Evolutionary conservation across 2,329 filamentous ascomycete genomes (phyloP), one percentile per base, ranked within the genome.

Genomic region (Thermothelomyces thermophilus): DNA sequence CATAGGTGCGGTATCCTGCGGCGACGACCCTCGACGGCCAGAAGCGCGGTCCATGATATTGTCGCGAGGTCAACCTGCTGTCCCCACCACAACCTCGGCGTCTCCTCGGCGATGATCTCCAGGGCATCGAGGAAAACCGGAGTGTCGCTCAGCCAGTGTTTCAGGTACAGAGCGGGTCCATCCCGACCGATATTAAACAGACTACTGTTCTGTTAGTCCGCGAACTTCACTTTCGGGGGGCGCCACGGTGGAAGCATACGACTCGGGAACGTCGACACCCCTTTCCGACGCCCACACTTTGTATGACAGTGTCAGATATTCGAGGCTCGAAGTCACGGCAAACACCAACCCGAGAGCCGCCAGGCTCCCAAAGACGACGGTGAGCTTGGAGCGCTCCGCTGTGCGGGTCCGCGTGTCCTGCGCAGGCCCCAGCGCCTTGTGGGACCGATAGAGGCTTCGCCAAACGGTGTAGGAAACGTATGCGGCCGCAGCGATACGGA

Each of bases 71-170:
- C 77, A 37, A 79, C 69, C 64, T 84, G 80, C 53, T 79, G 77
- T 6, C 75, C 78, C 76, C 81, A 84, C 73, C 80, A 80, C 60
- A 80, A 75, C 14, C 78, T 73, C 42, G 75, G 73, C 3, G 73
- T 69, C 43, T 72, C 76, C 58, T 76, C 74, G 6, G 76, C 69
- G 4, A 80, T 67, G 20, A 80, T 76, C 52, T 77, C 73, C 50
- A 80, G 69, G 10, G 73, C 72, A 61, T 80, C 75, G 8, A 64
- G 64, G 54, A 76, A 70, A 19, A 82, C 60, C 20, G 77, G 70
- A 2, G 73, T 73, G 31, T 81, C 74, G 40, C 67, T 71, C 51
- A 79, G 60, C 79, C 79, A 83, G 22, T 71, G 69, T 10, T 69
- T 69, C 39, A 77, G 58, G 40, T 73, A 61, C 31, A 48, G 61